A percentile compares a stretch with the other conserved stretches of the same genome.
phyloP scores from a whole-genome alignment of 140 eudicot genomes.

The Erigeron philadelphicus region DNA sequence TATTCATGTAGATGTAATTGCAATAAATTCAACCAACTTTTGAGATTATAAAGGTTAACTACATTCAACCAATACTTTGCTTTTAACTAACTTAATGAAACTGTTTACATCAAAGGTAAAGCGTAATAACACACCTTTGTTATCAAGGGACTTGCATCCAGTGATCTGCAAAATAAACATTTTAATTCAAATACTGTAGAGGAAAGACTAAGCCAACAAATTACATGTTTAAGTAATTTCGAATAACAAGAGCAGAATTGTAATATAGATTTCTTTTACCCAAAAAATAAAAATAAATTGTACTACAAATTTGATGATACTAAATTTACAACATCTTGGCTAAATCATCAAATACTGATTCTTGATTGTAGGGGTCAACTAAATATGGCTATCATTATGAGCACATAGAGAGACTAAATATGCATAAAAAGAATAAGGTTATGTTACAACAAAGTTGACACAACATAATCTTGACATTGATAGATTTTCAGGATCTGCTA shows the following conservation, averaged over 20 bases:
- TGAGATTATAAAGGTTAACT: not conserved
- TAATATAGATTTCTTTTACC: slow-evolving; percentile 8
- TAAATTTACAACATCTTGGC: slow-evolving; percentile 31
- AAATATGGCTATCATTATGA: slow-evolving; percentile 14
- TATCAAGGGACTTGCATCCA: not conserved
- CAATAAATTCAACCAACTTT: slow-evolving; percentile 12
- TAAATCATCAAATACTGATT: slow-evolving; percentile 23
- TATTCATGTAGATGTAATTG: slow-evolving; percentile 7
- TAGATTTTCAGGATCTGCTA: slow-evolving; percentile 14
- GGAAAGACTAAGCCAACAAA: slow-evolving; percentile 14
- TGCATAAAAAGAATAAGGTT: slow-evolving; percentile 24
- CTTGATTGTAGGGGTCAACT: slow-evolving; percentile 30
- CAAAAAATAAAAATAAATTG: not conserved
- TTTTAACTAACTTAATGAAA: not conserved
- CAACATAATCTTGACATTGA: slow-evolving; percentile 18
- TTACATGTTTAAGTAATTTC: slow-evolving; percentile 8
- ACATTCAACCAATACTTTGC: not conserved
- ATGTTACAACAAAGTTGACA: slow-evolving; percentile 35
- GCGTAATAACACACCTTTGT: not conserved
- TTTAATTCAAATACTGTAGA: not conserved
- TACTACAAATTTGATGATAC: slow-evolving; percentile 22
- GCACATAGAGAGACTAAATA: slow-evolving; percentile 9
- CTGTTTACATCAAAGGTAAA: not conserved
- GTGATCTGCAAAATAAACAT: slow-evolving; percentile 4
- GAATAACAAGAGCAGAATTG: slow-evolving; percentile 17